Evolutionary conservation across 768 basidiomycete species (phyloP).

Genomic region (Serendipita indica): DNA sequence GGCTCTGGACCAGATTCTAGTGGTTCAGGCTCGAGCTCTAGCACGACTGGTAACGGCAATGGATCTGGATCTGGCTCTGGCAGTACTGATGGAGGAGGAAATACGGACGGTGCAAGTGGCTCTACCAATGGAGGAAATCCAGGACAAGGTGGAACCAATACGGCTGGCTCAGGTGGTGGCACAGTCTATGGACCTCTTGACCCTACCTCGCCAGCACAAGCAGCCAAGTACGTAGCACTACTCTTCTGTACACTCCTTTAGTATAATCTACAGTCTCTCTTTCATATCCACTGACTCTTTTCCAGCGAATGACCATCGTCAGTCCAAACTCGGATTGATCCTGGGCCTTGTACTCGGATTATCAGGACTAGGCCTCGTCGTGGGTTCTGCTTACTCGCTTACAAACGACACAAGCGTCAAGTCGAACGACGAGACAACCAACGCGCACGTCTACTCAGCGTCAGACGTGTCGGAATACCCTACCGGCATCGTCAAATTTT

Average conservation of each 20-base stretch:
- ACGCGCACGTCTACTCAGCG: not conserved
- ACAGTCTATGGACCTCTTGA: not conserved
- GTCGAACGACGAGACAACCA: slow-evolving; percentile 4
- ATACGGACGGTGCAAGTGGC: not conserved
- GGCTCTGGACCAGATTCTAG: no score
- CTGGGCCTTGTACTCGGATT: not conserved
- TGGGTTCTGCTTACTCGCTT: not conserved
- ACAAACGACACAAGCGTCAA: not conserved
- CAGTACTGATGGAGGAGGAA: not conserved
- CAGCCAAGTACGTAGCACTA: slow-evolving; percentile 5
- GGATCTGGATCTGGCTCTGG: not conserved
- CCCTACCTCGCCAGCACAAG: not conserved
- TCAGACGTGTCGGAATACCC: not conserved
- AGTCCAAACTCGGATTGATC: not conserved
- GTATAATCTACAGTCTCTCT: not conserved
- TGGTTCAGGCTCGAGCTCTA: not conserved
- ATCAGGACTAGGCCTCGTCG: not conserved
- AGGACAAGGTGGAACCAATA: not conserved
- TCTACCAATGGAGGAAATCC: not conserved
- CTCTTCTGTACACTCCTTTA: not conserved
- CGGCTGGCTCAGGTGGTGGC: not conserved
- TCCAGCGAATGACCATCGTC: not conserved
- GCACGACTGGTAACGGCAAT: not conserved
- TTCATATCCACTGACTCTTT: not conserved
- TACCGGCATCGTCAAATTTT: not conserved